Evolutionary conservation across 2,329 filamentous ascomycete species (phyloP).

Genomic region (Helminthosporium solani): DNA sequence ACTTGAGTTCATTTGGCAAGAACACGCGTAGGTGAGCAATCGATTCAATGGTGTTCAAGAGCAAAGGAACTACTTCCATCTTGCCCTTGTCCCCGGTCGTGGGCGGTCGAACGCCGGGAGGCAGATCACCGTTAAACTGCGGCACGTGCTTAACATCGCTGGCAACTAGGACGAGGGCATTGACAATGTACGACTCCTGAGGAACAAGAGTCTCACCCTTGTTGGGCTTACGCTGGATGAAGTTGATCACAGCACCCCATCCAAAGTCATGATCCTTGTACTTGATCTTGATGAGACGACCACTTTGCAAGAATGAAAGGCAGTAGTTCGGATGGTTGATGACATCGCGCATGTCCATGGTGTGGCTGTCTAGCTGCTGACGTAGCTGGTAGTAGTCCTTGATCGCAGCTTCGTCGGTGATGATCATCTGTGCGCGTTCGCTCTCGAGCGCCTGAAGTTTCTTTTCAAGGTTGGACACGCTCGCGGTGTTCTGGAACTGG

Average conservation of each 20-base stretch:
- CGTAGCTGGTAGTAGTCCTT: constrained; percentile 93
- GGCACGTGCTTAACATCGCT: constrained; percentile 55
- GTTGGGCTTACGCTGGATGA: constrained; percentile 62
- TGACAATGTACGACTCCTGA: constrained; percentile 78
- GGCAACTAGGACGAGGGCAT: constrained; percentile 71
- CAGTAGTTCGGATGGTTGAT: constrained; percentile 91
- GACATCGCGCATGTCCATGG: constrained; percentile 84
- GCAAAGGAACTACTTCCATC: constrained; percentile 81
- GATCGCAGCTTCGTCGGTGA: constrained; percentile 82
- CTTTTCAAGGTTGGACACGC: constrained; percentile 79
- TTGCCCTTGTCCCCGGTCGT: constrained; percentile 64
- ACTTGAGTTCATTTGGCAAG: constrained; percentile 73
- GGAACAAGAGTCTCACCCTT: constrained; percentile 68
- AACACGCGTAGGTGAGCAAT: constrained; percentile 83
- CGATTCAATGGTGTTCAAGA: constrained; percentile 80
- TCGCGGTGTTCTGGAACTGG: constrained; percentile 95
- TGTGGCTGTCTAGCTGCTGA: constrained; percentile 78
- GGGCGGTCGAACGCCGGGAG: constrained; percentile 62
- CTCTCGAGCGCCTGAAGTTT: constrained; percentile 75
- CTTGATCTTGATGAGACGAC: constrained; percentile 85
- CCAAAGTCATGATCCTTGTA: constrained; percentile 81
- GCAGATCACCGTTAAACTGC: constrained; percentile 66
- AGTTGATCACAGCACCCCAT: constrained; percentile 87
- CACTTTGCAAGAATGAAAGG: constrained; percentile 78
- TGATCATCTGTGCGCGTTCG: constrained; percentile 70